phyloP scores from a whole-genome alignment of 2,329 filamentous ascomycete species.

The Hymenoscyphus salicellus region DNA sequence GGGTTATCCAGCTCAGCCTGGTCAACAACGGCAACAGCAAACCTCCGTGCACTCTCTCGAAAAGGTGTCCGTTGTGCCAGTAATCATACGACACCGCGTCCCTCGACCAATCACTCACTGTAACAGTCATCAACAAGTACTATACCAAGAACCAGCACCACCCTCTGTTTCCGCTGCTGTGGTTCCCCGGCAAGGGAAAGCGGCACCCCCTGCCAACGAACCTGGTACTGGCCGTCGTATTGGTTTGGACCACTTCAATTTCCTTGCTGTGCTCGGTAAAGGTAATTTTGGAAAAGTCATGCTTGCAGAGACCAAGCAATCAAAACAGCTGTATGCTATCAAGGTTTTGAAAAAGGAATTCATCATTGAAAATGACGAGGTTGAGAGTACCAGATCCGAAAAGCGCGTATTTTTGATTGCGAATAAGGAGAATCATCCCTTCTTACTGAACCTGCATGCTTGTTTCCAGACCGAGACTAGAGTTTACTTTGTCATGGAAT shows the following conservation, averaged over 20 bases:
- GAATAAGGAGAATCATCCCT: slow-evolving; percentile 94
- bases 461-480: slow-evolving; percentile 99
- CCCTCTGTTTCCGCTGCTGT: slow-evolving; percentile 33
- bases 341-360: slow-evolving; percentile 99
- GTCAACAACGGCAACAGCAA: slow-evolving; percentile 38
- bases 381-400: slow-evolving; percentile 95
- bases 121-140: slow-evolving; percentile 30
- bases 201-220: slow-evolving; percentile 67
- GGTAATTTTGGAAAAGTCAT: slow-evolving; percentile 99
- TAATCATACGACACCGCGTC: slow-evolving; percentile 32
- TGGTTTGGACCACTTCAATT: slow-evolving; percentile 97
- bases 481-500: slow-evolving; percentile 99
- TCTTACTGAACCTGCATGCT: slow-evolving; percentile 89
- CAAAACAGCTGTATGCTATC: slow-evolving; percentile 91
- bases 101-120: slow-evolving; percentile 36
- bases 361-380: slow-evolving; percentile 98
- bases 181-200: slow-evolving; percentile 45
- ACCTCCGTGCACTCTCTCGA: too few species aligned
- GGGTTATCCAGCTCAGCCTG: slow-evolving; percentile 47
- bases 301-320: slow-evolving; percentile 93
- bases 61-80: too few species aligned
- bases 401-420: slow-evolving; percentile 96
- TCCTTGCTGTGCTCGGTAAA: slow-evolving; percentile 95
- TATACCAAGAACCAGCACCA: slow-evolving; percentile 31
- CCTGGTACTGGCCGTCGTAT: slow-evolving; percentile 78